Base-by-base conservation (phyloP, 2,329 filamentous ascomycete genomes). In the Onygenales sp. region DNA sequence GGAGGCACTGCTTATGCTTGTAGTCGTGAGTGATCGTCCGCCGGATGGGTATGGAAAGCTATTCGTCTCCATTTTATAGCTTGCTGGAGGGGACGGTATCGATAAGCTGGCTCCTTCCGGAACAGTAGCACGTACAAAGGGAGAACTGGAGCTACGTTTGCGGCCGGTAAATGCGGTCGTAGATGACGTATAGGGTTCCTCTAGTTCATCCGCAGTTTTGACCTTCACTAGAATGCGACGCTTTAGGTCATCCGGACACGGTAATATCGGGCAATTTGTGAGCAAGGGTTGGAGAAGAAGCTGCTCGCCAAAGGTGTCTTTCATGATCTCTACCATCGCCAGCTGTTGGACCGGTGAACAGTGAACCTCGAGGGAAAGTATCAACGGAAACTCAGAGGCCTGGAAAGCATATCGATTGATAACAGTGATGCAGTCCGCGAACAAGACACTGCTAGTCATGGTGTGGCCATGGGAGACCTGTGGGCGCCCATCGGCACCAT, bases 351-450 rank as follows among this genome's bases (percentile, higher is more conserved):
- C 76, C 2, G 84, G 74, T 60, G 82, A 87, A 78, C 93, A 97
- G 67, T 97, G 93, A 3, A 97, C 91, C 68, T 98, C 93, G 11
- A 98, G 84, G 0, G 93, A 97, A 57, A 98, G 84, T 74, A 93
- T 95, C 13, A 98, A 77, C 0, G 93, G 93, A 61, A 91, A 96
- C 21, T 81, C 81, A n/a, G 88, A 90, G 53, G 86, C 85, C 58
- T 84, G 78, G 64, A 98, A 98, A 2, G 93, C 93, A 66, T 96
- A 96, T 67, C 92, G 91, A 70, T 91, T 88, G 68, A 98, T 93
- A 49, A 91, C 90, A 31, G 85, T 86, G 72, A 98, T 89, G 58
- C 92, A 92, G 68, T 97, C 92, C 45, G 84, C 80, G 71, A 98
- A 98, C 39, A 87, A 83, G 52, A 97, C 90, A 54, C 87, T 85